Evolutionary conservation across 2,329 filamentous ascomycete species (phyloP).

Genomic region (Neoscytalidium dimidiatum): DNA sequence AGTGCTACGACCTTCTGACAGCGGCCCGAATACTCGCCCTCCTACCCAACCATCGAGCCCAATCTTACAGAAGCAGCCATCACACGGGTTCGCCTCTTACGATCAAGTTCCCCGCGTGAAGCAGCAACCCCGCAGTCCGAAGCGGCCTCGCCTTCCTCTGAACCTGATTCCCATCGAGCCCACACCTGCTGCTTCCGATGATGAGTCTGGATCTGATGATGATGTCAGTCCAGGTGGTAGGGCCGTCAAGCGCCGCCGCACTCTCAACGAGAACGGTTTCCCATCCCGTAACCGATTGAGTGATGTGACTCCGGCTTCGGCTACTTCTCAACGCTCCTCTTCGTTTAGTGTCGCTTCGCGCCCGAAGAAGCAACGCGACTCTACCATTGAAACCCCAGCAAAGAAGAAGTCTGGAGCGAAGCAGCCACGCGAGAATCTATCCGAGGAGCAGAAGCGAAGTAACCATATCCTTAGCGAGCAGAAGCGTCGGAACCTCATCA

Average conservation of each 20-base stretch:
- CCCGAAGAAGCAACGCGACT: constrained; percentile 30
- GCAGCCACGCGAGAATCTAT: constrained; percentile 56
- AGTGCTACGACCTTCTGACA: background rate
- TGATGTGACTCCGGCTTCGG: background rate
- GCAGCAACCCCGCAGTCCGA: constrained; percentile 4
- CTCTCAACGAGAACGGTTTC: constrained; percentile 14
- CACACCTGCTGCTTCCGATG: constrained; percentile 2
- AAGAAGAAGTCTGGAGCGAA: constrained; percentile 8
- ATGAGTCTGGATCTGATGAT: constrained; percentile 9
- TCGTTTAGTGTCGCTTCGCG: constrained; percentile 15
- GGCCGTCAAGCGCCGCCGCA: constrained; percentile 11
- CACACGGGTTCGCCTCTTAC: background rate
- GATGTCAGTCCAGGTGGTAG: constrained; percentile 11
- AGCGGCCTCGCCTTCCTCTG: background rate
- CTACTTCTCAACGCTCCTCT: constrained; percentile 8
- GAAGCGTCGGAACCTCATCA: constrained; percentile 79
- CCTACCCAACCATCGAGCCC: constrained; percentile 15
- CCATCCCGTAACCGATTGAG: background rate
- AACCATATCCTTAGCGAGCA: constrained; percentile 90
- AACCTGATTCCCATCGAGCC: constrained; percentile 4
- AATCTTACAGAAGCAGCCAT: background rate
- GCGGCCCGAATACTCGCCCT: constrained; percentile 1
- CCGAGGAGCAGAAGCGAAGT: constrained; percentile 77
- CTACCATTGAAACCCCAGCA: background rate
- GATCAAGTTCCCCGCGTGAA: background rate